Evolutionary conservation across 306 rosid species (phyloP), one percentile per base, ranked within the genome.

Genomic region (Prunus fruticosa): DNA sequence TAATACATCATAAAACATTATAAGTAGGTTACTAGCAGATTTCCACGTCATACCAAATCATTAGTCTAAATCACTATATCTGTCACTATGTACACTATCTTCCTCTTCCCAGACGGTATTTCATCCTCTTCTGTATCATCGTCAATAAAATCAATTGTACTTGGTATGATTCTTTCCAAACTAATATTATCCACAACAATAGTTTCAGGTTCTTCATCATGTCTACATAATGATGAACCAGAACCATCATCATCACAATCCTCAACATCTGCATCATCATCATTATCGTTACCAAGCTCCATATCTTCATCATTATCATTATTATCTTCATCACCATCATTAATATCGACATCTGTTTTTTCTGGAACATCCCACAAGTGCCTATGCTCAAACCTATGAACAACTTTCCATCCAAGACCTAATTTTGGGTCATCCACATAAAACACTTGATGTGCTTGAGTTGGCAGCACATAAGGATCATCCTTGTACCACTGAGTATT

Each of bases 301-400:
- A 6, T 34, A 5, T 6, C 11, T 27, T 45, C 45, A 7, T 1
- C 45, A 34, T 45, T 18, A 18, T 60, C 63, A 3, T 46, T 32
- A 4, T 32, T 32, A 4, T 4, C 34, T 3, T 32, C 34, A 34
- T 34, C 8, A 34, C 41, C 41, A 34, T 34, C 41, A 34, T 34
- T 34, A 34, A 34, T 34, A 34, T 5, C 41, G 8, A 34, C 8
- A 34, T 34, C 41, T 34, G 5, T 25, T 11, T 30, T 67, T 2
- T 65, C 23, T 4, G 20, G n/a, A n/a, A 50, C 63, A 10, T 64
- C 64, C 71, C 64, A 75, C 34, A 67, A 11, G 13, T 70, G 74
- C 2, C 74, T 84, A 76, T 52, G 86, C 65, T 70, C 86, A 76
- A 0, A 2, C 41, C 19, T 47, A 6, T 69, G 62, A 12, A 69